Evolutionary conservation across 106 monocot species (phyloP).

Genomic region (Ottelia alismoides): DNA sequence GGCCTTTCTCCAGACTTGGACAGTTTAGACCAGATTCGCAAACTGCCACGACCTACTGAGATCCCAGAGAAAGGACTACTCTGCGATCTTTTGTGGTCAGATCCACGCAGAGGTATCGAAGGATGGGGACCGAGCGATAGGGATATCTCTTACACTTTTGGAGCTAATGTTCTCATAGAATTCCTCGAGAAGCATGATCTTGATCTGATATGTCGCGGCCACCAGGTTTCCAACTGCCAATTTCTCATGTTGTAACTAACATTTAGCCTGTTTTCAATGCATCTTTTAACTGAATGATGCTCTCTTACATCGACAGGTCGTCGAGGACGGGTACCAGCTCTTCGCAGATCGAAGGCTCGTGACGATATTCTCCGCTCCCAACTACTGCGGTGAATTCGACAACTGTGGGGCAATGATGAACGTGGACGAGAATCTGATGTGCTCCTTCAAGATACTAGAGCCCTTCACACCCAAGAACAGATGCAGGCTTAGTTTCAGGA

Average conservation of each 20-base stretch:
- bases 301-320: no score
- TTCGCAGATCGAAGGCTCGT: background rate
- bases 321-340: background rate
- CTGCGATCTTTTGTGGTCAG: slow-evolving; percentile 46
- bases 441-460: background rate
- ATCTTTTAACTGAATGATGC: no score
- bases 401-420: background rate
- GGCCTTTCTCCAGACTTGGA: slow-evolving; percentile 42
- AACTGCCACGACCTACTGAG: slow-evolving; percentile 26
- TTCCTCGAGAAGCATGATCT: slow-evolving; percentile 36
- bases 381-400: background rate
- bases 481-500: no score
- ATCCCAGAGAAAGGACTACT: slow-evolving; percentile 37
- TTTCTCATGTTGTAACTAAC: no score
- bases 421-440: background rate
- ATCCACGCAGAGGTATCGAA: slow-evolving; percentile 25
- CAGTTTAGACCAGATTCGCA: slow-evolving; percentile 33
- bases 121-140: slow-evolving; percentile 33
- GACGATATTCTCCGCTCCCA: background rate
- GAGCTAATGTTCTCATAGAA: slow-evolving; percentile 27
- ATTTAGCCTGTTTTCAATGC: no score
- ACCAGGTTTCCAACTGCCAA: no score
- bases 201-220: slow-evolving; percentile 43
- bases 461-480: background rate
- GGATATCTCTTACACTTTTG: slow-evolving; percentile 36